A percentile compares a stretch with the other conserved stretches of the same genome.
Evolutionary conservation across 2,329 filamentous ascomycete species (phyloP).

Genomic region (Apiospora marii): DNA sequence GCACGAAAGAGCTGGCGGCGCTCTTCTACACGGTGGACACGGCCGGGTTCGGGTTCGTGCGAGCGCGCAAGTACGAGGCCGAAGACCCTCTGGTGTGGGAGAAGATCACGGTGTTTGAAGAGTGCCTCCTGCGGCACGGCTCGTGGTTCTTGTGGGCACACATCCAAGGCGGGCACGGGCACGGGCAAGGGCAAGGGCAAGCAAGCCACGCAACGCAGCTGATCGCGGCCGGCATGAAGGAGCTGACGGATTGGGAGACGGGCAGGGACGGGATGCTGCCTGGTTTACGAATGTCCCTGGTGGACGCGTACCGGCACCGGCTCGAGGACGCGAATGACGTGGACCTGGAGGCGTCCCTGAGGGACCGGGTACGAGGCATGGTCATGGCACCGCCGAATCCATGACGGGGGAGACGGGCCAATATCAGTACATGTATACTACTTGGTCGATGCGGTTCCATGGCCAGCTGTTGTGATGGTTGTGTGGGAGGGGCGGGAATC

Average conservation of each 20-base stretch:
- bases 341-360: not conserved
- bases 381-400: not conserved
- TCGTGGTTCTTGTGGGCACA: conserved; percentile 39
- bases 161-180: conserved; percentile 22
- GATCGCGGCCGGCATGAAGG: conserved; percentile 29
- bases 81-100: conserved; percentile 30
- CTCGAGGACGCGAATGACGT: not conserved
- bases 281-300: conserved; percentile 37
- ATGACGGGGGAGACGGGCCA: no score
- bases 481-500: not conserved
- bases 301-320: conserved; percentile 27
- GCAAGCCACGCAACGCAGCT: conserved; percentile 29
- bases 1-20: conserved; percentile 32
- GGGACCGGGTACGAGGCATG: not conserved
- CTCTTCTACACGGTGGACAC: conserved; percentile 32
- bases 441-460: no score
- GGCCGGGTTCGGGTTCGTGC: conserved; percentile 26
- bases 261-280: conserved; percentile 27
- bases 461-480: no score
- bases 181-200: not conserved
- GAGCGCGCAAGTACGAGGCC: conserved; percentile 11
- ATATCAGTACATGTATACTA: no score
- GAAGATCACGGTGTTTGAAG: conserved; percentile 34
- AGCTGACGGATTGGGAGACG: conserved; percentile 37
- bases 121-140: conserved; percentile 40